Percentiles rank a stretch among this genome's conserved stretches.
Conservation (phyloP, 2,329 filamentous ascomycete genomes). For the Incumbomyces delicatus region DNA sequence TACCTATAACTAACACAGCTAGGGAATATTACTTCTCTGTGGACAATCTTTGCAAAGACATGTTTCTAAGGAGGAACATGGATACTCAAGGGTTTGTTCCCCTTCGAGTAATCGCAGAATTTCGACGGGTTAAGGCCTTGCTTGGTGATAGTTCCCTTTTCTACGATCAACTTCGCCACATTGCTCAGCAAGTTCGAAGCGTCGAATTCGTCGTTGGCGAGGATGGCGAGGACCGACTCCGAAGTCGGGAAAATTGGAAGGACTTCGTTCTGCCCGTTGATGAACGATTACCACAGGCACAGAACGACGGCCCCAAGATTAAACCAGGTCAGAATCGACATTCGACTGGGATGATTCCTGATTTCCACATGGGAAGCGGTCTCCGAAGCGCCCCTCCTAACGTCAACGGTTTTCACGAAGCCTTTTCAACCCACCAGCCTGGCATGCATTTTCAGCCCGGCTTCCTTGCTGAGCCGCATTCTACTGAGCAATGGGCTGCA, state of each 20-base stretch:
- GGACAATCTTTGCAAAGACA: slow-evolving; percentile 88
- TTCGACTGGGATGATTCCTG: not conserved
- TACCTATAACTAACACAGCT: slow-evolving; percentile 29
- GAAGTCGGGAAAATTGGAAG: slow-evolving; percentile 65
- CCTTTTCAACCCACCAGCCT: slow-evolving; percentile 1
- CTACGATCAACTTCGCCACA: slow-evolving; percentile 61
- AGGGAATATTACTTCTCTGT: slow-evolving; percentile 96
- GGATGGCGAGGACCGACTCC: slow-evolving; percentile 69
- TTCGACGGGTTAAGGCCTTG: slow-evolving; percentile 70
- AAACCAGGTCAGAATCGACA: not conserved
- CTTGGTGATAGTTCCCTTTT: slow-evolving; percentile 46
- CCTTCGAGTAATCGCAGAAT: slow-evolving; percentile 67
- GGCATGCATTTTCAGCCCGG: not conserved
- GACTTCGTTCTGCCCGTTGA: slow-evolving; percentile 65
- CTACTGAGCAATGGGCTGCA: slow-evolving; percentile 5
- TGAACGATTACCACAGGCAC: slow-evolving; percentile 62
- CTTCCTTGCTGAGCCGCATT: not conserved
- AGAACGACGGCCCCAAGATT: slow-evolving; percentile 55
- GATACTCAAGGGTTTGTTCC: slow-evolving; percentile 88
- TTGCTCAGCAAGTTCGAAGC: slow-evolving; percentile 60
- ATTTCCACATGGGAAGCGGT: slow-evolving; percentile 28
- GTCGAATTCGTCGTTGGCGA: slow-evolving; percentile 67
- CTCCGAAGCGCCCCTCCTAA: slow-evolving; percentile 23
- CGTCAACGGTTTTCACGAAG: slow-evolving; percentile 20
- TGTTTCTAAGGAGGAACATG: slow-evolving; percentile 82